Base-by-base conservation (phyloP, 441 rosid species). In the Rhodomyrtus psidioides region DNA sequence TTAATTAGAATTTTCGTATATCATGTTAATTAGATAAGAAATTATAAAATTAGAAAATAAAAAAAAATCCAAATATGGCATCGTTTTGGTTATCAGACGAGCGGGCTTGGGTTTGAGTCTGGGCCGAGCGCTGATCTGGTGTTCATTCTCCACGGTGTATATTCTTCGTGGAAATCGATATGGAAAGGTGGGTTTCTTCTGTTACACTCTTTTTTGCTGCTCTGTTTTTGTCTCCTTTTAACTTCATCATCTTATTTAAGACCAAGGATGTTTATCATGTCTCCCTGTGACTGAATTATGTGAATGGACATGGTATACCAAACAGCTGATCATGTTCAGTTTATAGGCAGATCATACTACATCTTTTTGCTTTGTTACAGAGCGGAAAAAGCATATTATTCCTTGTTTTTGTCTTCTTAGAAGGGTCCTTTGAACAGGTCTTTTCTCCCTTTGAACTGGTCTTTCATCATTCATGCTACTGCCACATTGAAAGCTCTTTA, bases 101-200 rank as follows among this genome's bases (percentile, higher is more conserved):
- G n/a, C n/a, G n/a, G n/a, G n/a, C n/a, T n/a, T n/a, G n/a, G n/a
- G n/a, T n/a, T n/a, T n/a, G n/a, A n/a, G n/a, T n/a, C n/a, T n/a
- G n/a, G n/a, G n/a, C n/a, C n/a, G n/a, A n/a, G n/a, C n/a, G n/a
- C 55, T 93, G 87, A 87, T 97, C 60, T 97, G 99, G 99, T 89
- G 92, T 42, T 93, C 94, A 65, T 97, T 96, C 93, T 94, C 89
- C 83, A 49, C 87, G n/a, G 84, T 97, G 12, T 93, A 92, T 88
- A 94, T 96, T 82, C 91, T 97, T 86, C 94, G 95, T 3, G 98
- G 98, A 56, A 93, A 91, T 54, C 92, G 91, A 57, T 86, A 91
- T 85, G 95, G 97, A 54, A 83, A 95, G 96, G 99, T 95, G 89
- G 23, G 54, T 55, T 82, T 85, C 65, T 85, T 39, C 30, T 9